Conservation (phyloP, 768 basidiomycete species). For the Boletus coccyginus region DNA sequence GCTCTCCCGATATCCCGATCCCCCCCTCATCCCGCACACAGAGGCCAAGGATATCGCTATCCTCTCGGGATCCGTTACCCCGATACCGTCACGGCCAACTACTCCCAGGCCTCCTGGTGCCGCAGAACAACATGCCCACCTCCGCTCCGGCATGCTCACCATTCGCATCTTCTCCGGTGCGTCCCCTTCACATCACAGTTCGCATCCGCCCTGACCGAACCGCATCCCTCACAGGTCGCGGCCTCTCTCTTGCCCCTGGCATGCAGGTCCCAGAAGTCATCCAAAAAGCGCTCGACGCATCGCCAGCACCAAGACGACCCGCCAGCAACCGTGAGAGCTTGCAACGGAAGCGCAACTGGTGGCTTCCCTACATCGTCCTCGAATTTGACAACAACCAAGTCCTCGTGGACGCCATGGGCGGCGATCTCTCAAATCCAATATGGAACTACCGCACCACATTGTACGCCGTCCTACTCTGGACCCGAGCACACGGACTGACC, state of each 20-base stretch:
- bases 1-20: slow-evolving; percentile 2
- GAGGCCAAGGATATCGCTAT: slow-evolving; percentile 67
- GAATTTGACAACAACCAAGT: slow-evolving; percentile 99
- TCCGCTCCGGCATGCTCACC: slow-evolving; percentile 88
- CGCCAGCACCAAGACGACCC: slow-evolving; percentile 50
- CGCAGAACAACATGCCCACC: slow-evolving; percentile 49
- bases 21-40: slow-evolving; percentile 25
- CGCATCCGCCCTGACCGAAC: neutral
- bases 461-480: slow-evolving; percentile 46
- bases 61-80: slow-evolving; percentile 75
- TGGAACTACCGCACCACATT: slow-evolving; percentile 98
- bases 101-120: slow-evolving; percentile 63
- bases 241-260: slow-evolving; percentile 76
- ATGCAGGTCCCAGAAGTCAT: slow-evolving; percentile 81
- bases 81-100: slow-evolving; percentile 77
- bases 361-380: slow-evolving; percentile 95
- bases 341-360: slow-evolving; percentile 90
- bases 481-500: slow-evolving; percentile 8
- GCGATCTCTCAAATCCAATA: slow-evolving; percentile 83
- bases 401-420: slow-evolving; percentile 92
- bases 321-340: slow-evolving; percentile 85
- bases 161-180: slow-evolving; percentile 92
- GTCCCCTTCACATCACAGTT: slow-evolving; percentile 27
- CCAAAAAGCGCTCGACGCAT: slow-evolving; percentile 70
- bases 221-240: slow-evolving; percentile 53